Percentiles rank a stretch among this genome's conserved stretches.
Conservation (phyloP, 306 rosid species). For the Rosa rugosa region DNA sequence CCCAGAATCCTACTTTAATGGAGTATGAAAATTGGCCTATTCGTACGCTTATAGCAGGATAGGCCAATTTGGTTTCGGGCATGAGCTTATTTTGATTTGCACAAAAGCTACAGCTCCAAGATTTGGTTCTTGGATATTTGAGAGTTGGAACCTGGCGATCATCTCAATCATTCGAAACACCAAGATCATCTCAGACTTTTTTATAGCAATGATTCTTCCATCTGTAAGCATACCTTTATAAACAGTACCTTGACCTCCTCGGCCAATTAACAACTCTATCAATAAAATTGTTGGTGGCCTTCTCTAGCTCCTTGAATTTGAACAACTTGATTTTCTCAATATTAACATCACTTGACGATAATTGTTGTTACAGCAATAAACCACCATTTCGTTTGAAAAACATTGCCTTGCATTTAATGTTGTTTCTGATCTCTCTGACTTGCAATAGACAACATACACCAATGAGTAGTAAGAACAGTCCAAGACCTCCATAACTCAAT, state of each 20-base stretch:
- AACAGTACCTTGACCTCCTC: conserved; percentile 31
- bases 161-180: too few species aligned
- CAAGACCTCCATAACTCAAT: neutral
- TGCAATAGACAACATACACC: neutral
- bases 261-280: conserved; percentile 27
- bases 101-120: too few species aligned
- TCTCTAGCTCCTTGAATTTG: conserved; percentile 12
- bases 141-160: too few species aligned
- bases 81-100: too few species aligned
- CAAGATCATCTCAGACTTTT: conserved; percentile 13
- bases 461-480: neutral
- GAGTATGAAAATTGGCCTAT: too few species aligned
- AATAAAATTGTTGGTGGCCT: conserved; percentile 9
- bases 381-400: conserved; percentile 23
- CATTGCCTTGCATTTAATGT: conserved; percentile 2
- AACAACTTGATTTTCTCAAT: conserved; percentile 12
- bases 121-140: too few species aligned
- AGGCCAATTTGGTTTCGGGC: too few species aligned
- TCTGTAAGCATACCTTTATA: conserved; percentile 26
- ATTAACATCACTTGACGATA: neutral
- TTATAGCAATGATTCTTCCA: conserved; percentile 25
- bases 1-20: too few species aligned
- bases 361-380: conserved; percentile 8
- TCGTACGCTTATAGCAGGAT: too few species aligned
- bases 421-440: conserved; percentile 5